Conservation (phyloP, 2,329 filamentous ascomycete species). For the Sporothrix protearum region DNA sequence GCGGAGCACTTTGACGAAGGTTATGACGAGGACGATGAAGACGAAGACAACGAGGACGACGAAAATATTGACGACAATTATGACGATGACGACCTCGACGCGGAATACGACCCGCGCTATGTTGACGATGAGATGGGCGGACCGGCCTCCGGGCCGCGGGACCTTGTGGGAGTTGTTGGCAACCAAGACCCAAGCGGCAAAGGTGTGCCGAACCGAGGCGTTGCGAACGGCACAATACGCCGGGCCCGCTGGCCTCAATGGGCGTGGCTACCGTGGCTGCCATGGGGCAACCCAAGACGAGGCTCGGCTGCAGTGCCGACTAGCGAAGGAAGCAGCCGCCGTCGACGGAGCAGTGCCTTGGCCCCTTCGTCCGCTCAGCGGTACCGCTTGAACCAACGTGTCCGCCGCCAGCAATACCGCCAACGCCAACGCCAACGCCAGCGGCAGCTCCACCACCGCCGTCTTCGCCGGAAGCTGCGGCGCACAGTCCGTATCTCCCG, state of each 20-base stretch:
- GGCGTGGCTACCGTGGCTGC: constrained; percentile 9
- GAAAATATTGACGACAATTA: constrained; percentile 1
- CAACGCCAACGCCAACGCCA: neutral
- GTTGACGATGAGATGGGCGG: constrained; percentile 11
- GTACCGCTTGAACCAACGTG: constrained; percentile 16
- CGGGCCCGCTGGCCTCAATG: constrained; percentile 9
- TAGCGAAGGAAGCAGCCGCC: neutral
- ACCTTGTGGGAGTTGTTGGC: constrained; percentile 5
- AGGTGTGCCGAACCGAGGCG: neutral
- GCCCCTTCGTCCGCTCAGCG: constrained; percentile 3
- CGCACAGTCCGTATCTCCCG: constrained; percentile 10
- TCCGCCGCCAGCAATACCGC: neutral
- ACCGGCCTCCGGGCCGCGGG: neutral
- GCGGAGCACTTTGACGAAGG: constrained; percentile 34
- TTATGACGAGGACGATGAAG: constrained; percentile 35
- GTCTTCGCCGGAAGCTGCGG: neutral
- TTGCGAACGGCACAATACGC: neutral
- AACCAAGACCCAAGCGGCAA: neutral
- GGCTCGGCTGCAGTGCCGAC: constrained; percentile 2
- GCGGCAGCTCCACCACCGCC: neutral
- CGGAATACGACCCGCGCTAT: neutral
- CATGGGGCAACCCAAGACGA: neutral
- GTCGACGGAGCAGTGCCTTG: constrained; percentile 10
- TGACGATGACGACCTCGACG: constrained; percentile 14
- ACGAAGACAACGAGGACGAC: constrained; percentile 31